Evolutionary conservation across 345 rosid species (phyloP), one percentile per base, ranked within the genome.

Genomic region (Erysimum cheiranthoides): DNA sequence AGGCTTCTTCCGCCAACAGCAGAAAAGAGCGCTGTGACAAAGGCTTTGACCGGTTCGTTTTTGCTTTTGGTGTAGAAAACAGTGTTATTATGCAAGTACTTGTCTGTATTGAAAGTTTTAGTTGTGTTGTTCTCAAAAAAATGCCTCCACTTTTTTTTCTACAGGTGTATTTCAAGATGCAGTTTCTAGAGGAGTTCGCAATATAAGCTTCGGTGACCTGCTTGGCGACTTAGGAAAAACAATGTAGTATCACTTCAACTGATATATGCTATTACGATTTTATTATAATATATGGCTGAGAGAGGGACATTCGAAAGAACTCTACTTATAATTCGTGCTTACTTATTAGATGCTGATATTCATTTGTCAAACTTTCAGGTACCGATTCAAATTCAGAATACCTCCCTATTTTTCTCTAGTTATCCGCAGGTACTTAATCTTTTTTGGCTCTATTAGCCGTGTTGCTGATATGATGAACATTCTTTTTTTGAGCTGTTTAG

Each of bases 371-470:
- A 51, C 70, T 83, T 80, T 81, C 93, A 93, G 98, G 98, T 93
- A 91, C 85, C 81, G 87, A 82, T 90, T 93, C 91, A 93, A 93
- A 78, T 91, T 93, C 80, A 94, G 68, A 71, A 88, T 91, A 80
- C 97, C 98, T 51, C 88, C 98, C 32, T 93, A 93, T 80, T 93
- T 93, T 82, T 91, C 90, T 70, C 98, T 93, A 35, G 98, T 93
- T 61, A 88, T 91, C 61, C 86, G 97, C 69, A 93, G 98, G 98
- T 93, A 85, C 52, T 73, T 16, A 25, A 50, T 35, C 25, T 71
- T 71, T 32, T 62, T 46, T 54, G 2, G 18, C 52, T 36, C 10
- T 64, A 13, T 38, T 39, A 30, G n/a, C 17, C 5, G 11, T 13
- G 13, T 50, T 31, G 35, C 46, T 62, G 34, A 17, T 56, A 45